Percentiles rank a stretch among this genome's conserved stretches.
phyloP scores from a whole-genome alignment of 306 rosid genomes.

The Trichosanthes cucumerina region DNA sequence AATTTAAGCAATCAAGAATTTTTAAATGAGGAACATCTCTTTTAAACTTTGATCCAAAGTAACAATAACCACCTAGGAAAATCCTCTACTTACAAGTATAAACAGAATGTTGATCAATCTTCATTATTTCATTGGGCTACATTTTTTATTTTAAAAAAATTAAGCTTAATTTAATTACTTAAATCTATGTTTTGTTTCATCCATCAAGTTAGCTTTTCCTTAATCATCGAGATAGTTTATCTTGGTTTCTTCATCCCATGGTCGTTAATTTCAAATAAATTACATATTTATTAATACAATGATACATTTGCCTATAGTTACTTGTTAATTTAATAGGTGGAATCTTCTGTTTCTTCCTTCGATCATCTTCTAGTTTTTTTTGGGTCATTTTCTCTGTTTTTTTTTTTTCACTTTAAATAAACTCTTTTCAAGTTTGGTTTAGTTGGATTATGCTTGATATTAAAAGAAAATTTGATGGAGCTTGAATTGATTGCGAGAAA shows the following conservation, averaged over 20 bases:
- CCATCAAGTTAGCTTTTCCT: not conserved
- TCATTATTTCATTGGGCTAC: too few species aligned
- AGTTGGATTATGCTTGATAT: not conserved
- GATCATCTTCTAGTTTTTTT: not conserved
- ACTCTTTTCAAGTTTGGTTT: not conserved
- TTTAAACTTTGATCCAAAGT: too few species aligned
- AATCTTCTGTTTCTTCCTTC: not conserved
- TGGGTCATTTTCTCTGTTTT: not conserved
- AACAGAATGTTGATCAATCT: too few species aligned
- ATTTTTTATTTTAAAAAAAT: too few species aligned
- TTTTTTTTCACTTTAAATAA: not conserved
- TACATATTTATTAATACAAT: not conserved
- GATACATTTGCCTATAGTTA: not conserved
- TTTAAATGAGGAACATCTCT: too few species aligned
- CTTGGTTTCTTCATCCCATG: not conserved
- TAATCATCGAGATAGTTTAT: not conserved
- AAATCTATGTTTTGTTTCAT: too few species aligned
- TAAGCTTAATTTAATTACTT: too few species aligned
- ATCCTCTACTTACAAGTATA: too few species aligned
- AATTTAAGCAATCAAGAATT: too few species aligned
- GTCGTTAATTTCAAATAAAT: not conserved
- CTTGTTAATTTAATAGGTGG: not conserved
- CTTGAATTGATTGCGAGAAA: not conserved
- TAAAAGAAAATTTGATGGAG: not conserved
- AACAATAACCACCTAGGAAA: too few species aligned